Evolutionary conservation across 1,139 yeast genomes (phyloP), one percentile per base, ranked within the genome.

Genomic region (Arxiozyma telluris): DNA sequence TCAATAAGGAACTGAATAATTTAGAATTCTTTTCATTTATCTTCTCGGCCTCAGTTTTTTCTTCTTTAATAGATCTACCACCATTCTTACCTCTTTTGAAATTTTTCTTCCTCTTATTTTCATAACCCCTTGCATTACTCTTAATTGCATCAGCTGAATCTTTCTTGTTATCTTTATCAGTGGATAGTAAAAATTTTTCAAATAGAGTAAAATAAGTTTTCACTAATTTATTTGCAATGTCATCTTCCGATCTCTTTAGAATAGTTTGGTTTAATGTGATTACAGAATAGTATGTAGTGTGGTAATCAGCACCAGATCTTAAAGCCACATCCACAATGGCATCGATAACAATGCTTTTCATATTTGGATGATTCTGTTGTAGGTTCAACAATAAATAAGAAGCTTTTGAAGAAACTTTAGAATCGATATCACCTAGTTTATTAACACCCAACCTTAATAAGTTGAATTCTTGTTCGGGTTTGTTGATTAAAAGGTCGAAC

Each of bases 401-500:
- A 0, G 96, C 82, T 66, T 89, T 87, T 1, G 98, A 87, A 0
- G 96, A 82, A 12, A 93, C 96, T 68, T 89, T 90, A 60, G 87
- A 86, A 61, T 93, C 97, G 50, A 80, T 78, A 67, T 93, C 99
- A 72, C 98, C 98, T 50, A 93, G 76, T 69, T 93, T 93, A 70
- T 94, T 93, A 50, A 90, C 94, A 51, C 96, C 96, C 55, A 94
- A 76, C 62, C 93, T 80, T 63, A 93, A 76, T 60, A 94, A 75
- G 68, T 94, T 93, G 51, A 85, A 95, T 71, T 93, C 99, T 73
- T 94, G 98, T 73, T 93, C 99, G 3, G 99, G 98, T 68, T 91
- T 93, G 18, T 86, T 78, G 61, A 82, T 83, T 57, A 93, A 74
- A 48, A 93, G 76, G 57, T 88, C 96, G 61, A 91, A 87, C 46